These are phyloP conservation scores for Cryptococcus jaspeensis DNA, from an alignment of 1,284 basidiomycete species.

Conservation along the genomic window DNA sequence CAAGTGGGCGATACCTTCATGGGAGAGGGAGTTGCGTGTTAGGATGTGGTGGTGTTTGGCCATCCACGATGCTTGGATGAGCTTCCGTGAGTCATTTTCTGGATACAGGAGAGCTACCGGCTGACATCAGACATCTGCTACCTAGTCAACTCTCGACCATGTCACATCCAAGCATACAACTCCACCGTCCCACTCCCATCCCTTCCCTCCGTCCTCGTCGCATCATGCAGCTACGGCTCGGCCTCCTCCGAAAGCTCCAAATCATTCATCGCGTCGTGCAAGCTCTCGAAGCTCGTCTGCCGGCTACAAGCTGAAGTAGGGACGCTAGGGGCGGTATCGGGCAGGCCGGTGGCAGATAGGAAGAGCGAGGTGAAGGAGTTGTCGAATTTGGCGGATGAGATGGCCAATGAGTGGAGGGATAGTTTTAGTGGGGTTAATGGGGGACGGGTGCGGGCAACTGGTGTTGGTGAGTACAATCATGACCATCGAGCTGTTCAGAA, in stretches of 20 bases:
- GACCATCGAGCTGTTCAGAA: background rate
- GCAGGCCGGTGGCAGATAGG: conserved; percentile 3
- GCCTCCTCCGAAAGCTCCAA: conserved; percentile 19
- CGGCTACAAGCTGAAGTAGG: conserved; percentile 25
- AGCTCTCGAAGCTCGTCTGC: conserved; percentile 23
- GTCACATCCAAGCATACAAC: conserved; percentile 27
- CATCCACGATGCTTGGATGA: conserved; percentile 36
- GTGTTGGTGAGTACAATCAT: conserved; percentile 20
- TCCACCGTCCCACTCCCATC: conserved; percentile 15
- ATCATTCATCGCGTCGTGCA: conserved; percentile 27
- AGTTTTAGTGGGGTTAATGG: background rate
- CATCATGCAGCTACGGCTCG: conserved; percentile 9
- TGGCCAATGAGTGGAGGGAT: conserved; percentile 16
- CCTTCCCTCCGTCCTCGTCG: conserved; percentile 13
- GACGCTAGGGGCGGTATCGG: conserved; percentile 20
- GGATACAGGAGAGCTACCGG: background rate
- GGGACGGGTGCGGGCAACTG: conserved; percentile 10
- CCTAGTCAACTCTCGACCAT: conserved; percentile 36
- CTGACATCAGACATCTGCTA: background rate
- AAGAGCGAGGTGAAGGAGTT: conserved; percentile 18
- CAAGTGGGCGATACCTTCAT: conserved; percentile 26
- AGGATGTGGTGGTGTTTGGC: conserved; percentile 32
- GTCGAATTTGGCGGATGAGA: conserved; percentile 14
- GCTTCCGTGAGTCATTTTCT: conserved; percentile 15
- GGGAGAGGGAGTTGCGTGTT: conserved; percentile 26